Base-by-base conservation (phyloP, 2,329 filamentous ascomycete species). In the Celoporthe dispersa region DNA sequence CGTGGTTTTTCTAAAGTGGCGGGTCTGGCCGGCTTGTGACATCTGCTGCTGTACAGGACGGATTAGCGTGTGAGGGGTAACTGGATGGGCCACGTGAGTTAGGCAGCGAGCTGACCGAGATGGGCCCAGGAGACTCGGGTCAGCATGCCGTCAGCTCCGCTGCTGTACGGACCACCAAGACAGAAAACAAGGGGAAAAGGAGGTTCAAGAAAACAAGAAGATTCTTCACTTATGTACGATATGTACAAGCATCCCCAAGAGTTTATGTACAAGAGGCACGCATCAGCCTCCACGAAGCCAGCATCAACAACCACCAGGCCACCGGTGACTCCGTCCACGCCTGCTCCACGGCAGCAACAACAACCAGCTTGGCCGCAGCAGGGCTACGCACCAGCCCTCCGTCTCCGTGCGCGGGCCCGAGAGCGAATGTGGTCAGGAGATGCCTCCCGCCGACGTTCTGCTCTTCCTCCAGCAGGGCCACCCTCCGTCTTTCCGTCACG, bases 291-390 rank as follows among this genome's bases (percentile, higher is more conserved):
- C 51, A 57, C 2, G 33, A 61, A 61, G 22, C 8, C n/a, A n/a
- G 14, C 35, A 31, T 60, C 57, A 33, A 25, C 51, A 31, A 33
- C 48, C 1, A 19, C 53, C 53, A 57, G 12, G 8, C 11, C 33
- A 61, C 33, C 59, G 11, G 35, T 61, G 22, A n/a, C 16, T n/a
- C 33, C 22, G 35, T 37, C 59, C 59, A 14, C 59, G 19, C 33
- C 86, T 48, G 87, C 71, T 81, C 9, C 22, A 33, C 39, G n/a
- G n/a, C n/a, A n/a, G n/a, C n/a, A 35, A 35, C 33, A 11, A n/a
- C 57, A 39, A 44, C 7, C 12, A 28, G 48, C 19, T 41, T 57
- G 35, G 39, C 64, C 64, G 41, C 64, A 35, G 31, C 41, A 51
- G 59, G 48, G 31, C 62, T 66, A 68, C 28, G 37, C 65, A 70